phyloP scores from a whole-genome alignment of 805 yeast genomes.

The Danielozyma ontarioensis region DNA sequence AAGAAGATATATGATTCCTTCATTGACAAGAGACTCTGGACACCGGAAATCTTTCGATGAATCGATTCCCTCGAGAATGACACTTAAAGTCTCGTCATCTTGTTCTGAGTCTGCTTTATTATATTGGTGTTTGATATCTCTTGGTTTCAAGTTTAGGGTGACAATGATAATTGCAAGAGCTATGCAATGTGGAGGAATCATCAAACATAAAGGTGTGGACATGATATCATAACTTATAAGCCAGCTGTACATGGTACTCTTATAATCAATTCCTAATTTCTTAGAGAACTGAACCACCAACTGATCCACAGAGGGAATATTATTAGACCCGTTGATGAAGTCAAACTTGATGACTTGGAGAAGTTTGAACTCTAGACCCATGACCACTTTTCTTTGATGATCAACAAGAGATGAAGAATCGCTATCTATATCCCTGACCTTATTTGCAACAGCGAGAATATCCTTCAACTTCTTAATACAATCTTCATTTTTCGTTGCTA shows the following conservation, averaged over 20 bases:
- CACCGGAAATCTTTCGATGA: slow-evolving; percentile 33
- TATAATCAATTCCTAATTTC: slow-evolving; percentile 40
- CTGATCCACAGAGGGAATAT: slow-evolving; percentile 49
- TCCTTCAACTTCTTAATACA: slow-evolving; percentile 72
- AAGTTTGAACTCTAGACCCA: slow-evolving; percentile 63
- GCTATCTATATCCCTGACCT: slow-evolving; percentile 30
- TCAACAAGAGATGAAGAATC: slow-evolving; percentile 34
- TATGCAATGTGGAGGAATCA: slow-evolving; percentile 69
- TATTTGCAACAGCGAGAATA: slow-evolving; percentile 47
- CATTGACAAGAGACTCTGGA: slow-evolving; percentile 40
- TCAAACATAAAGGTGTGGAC: slow-evolving; percentile 62
- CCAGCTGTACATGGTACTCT: slow-evolving; percentile 61
- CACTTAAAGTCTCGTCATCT: slow-evolving; percentile 11
- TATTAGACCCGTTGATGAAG: slow-evolving; percentile 55
- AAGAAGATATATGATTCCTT: slow-evolving; percentile 52
- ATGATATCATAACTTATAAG: slow-evolving; percentile 68
- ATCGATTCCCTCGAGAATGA: slow-evolving; percentile 27
- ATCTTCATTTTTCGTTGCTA: slow-evolving; percentile 78
- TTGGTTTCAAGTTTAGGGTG: slow-evolving; percentile 46
- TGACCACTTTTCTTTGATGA: slow-evolving; percentile 48
- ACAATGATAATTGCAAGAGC: slow-evolving; percentile 65
- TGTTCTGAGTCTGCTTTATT: slow-evolving; percentile 11
- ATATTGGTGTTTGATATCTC: slow-evolving; percentile 20
- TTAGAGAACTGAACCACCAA: slow-evolving; percentile 59
- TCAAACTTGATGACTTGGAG: slow-evolving; percentile 78